Evolutionary conservation across 2,329 filamentous ascomycete species (phyloP), one percentile per base, ranked within the genome.

Genomic region (Pestalotiopsis fici): DNA sequence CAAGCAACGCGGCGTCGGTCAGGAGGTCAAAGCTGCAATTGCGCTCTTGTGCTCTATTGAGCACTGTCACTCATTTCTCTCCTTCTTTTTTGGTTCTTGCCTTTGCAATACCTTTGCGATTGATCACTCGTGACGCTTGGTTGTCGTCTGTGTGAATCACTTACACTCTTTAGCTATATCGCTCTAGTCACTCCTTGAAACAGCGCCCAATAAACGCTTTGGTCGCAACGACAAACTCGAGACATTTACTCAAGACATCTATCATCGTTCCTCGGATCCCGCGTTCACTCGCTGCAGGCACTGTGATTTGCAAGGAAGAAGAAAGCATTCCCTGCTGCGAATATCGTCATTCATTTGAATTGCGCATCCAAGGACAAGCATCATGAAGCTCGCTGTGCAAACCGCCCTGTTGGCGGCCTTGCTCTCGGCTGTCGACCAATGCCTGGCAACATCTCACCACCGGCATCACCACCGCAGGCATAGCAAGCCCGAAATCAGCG

Each of bases 331-430:
- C 59, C 27, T 35, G 31, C 12, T 39, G 31, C 59, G 27, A 23
- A 39, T 43, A 43, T 35, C 57, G 47, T 68, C 71, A 70, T 68
- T 69, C 69, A 35, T 70, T 71, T 68, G 59, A 35, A 66, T 66
- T 69, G 66, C 54, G 70, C 68, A 66, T 60, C 50, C 60, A 57
- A 37, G 66, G 55, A 35, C 59, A 67, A 66, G 60, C 73, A 78
- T 75, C 71, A 90, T 90, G 88, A 89, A 85, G 80, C 74, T 85
- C 76, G 80, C 83, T 67, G 70, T 87, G 68, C 81, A 85, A 70
- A 79, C 83, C 75, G 82, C 82, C 74, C 71, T 88, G 76, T 82
- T 84, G 73, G 85, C 83, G 68, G 74, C 84, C 57, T 71, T 86
- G 28, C 74, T 89, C 55, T 75, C 87, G 69, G 80, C 81, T 27